These are phyloP conservation scores for Handroanthus guayacan DNA, from an alignment of 257 asterid species.

Conservation along the genomic window DNA sequence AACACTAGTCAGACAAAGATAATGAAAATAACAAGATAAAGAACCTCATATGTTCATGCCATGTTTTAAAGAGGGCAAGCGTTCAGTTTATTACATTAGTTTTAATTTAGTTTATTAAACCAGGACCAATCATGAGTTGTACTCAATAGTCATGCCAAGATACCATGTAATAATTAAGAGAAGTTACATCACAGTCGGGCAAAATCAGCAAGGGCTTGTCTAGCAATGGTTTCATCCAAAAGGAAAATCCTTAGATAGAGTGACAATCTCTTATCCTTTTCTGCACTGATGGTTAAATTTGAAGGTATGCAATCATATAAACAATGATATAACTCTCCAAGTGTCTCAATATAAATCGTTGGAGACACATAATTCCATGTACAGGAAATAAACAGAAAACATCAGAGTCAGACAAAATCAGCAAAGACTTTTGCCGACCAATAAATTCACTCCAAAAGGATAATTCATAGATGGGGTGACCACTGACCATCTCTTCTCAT, in stretches of 20 bases:
- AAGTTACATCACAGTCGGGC: not conserved
- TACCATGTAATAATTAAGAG: not conserved
- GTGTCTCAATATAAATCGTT: not conserved
- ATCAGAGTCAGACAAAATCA: not conserved
- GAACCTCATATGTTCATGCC: not conserved
- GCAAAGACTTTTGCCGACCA: not conserved
- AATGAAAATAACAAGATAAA: not conserved
- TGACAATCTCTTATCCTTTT: not conserved
- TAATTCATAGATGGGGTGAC: not conserved
- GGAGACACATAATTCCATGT: too few species aligned
- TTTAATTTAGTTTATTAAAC: not conserved
- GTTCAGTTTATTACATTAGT: not conserved
- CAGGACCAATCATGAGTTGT: not conserved
- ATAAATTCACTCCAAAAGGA: not conserved
- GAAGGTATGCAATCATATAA: too few species aligned
- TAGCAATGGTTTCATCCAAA: not conserved
- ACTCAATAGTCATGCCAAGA: not conserved
- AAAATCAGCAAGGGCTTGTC: not conserved
- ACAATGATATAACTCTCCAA: not conserved
- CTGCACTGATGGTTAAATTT: not conserved
- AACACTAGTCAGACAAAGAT: not conserved
- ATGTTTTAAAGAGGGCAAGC: not conserved
- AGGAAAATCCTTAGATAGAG: not conserved
- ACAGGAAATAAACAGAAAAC: not conserved
- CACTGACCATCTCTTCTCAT: not conserved